Percentiles rank a stretch among this genome's conserved stretches.
phyloP scores from a whole-genome alignment of 768 basidiomycete species.

The Collybiopsis confluens region DNA sequence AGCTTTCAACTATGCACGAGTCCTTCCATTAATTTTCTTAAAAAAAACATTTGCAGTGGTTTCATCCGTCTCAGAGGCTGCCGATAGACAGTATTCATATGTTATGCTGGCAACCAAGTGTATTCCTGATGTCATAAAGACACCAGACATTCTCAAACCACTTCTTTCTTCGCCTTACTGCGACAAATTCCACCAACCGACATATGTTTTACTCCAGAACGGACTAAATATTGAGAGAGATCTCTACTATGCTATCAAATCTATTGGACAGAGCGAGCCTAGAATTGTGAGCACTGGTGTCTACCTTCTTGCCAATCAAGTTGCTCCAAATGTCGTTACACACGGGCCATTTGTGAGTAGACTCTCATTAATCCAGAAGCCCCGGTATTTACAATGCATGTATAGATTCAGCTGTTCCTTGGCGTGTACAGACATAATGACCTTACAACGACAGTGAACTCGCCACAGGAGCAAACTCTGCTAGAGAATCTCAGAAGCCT shows the following conservation, averaged over 20 bases:
- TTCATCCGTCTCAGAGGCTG: conserved; percentile 7
- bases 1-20: not conserved
- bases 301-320: conserved; percentile 6
- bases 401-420: not conserved
- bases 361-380: not conserved
- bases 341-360: not conserved
- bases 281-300: conserved; percentile 5
- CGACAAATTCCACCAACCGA: conserved; percentile 2
- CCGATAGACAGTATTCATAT: conserved; percentile 8
- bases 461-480: conserved; percentile 20
- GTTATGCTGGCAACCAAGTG: conserved; percentile 8
- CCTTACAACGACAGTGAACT: conserved; percentile 21
- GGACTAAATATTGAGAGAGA: conserved; percentile 9
- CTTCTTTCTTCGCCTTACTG: not conserved
- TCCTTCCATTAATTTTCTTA: not conserved
- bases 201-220: conserved; percentile 10
- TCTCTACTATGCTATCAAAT: conserved; percentile 5
- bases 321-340: not conserved
- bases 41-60: not conserved
- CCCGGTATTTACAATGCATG: not conserved
- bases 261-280: not conserved
- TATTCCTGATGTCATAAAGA: conserved; percentile 8
- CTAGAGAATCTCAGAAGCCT: conserved; percentile 27
- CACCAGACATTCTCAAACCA: conserved; percentile 8
- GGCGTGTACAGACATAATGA: conserved; percentile 11